Conservation (phyloP, 169 alveolate genomes). For the Amoebophrya sp. region DNA sequence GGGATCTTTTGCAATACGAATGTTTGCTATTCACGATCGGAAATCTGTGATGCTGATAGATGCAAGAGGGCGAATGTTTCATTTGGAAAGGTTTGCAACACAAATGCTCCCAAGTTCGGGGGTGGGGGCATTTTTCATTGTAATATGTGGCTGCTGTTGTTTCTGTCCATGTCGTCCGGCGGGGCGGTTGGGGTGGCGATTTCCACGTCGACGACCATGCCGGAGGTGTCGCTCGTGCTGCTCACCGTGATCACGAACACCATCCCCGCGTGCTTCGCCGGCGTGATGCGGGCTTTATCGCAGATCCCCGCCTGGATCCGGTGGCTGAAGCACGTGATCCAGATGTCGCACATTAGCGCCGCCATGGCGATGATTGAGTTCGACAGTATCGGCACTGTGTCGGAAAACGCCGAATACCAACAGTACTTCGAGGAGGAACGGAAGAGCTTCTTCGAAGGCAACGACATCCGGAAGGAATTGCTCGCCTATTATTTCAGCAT, state of each 20-base stretch:
- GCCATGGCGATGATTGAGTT: neutral
- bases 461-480: neutral
- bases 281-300: conserved; percentile 7
- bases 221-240: neutral
- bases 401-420: neutral
- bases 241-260: conserved; percentile 3
- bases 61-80: no score
- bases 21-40: no score
- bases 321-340: neutral
- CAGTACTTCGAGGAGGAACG: neutral
- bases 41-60: no score
- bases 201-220: neutral
- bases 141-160: neutral
- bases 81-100: no score
- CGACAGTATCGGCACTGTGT: neutral
- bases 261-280: neutral
- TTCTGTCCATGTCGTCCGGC: neutral
- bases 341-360: neutral
- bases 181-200: conserved; percentile 7
- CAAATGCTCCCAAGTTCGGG: no score
- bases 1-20: no score
- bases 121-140: no score
- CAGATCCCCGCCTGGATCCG: neutral
- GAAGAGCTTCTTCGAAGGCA: neutral
- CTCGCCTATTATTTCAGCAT: neutral